Evolutionary conservation across 2,329 filamentous ascomycete genomes (phyloP).

Genomic region (Phialemonium atrogriseum): DNA sequence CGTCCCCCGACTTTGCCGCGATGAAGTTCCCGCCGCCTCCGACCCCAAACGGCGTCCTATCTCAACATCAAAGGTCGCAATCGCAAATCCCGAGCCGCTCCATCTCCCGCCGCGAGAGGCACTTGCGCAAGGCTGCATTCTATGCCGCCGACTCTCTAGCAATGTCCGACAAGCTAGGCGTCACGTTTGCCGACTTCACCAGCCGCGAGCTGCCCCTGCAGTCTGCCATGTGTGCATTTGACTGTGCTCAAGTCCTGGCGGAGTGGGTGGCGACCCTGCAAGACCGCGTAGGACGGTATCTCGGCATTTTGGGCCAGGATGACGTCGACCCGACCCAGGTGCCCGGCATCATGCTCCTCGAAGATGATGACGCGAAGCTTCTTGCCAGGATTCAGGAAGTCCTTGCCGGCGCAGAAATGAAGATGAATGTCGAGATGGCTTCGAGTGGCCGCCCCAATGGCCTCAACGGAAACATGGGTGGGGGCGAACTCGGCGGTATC

Average conservation of each 20-base stretch:
- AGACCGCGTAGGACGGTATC: conserved; percentile 81
- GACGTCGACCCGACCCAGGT: conserved; percentile 71
- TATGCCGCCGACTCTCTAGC: conserved; percentile 87
- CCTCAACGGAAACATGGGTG: no score
- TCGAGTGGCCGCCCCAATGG: conserved; percentile 39
- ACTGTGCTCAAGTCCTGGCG: conserved; percentile 86
- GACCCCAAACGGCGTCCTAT: not conserved
- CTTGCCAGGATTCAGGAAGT: conserved; percentile 77
- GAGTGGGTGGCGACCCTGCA: conserved; percentile 94
- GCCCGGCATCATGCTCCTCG: conserved; percentile 80
- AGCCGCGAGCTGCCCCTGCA: conserved; percentile 83
- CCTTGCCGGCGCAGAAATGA: conserved; percentile 66
- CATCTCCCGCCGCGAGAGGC: conserved; percentile 70
- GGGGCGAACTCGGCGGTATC: conserved; percentile 42
- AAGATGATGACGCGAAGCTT: conserved; percentile 84
- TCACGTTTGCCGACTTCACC: conserved; percentile 76
- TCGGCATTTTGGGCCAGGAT: conserved; percentile 80
- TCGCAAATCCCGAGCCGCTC: conserved; percentile 27
- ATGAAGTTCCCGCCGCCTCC: conserved; percentile 23
- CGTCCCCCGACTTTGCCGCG: conserved; percentile 37
- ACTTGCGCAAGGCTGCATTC: conserved; percentile 88
- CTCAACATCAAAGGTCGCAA: conserved; percentile 10
- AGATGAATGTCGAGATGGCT: conserved; percentile 56
- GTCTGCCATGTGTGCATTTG: conserved; percentile 84
- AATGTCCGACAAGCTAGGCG: conserved; percentile 78